Evolutionary conservation across 345 rosid genomes (phyloP).

Genomic region (Sapria himalayana): DNA sequence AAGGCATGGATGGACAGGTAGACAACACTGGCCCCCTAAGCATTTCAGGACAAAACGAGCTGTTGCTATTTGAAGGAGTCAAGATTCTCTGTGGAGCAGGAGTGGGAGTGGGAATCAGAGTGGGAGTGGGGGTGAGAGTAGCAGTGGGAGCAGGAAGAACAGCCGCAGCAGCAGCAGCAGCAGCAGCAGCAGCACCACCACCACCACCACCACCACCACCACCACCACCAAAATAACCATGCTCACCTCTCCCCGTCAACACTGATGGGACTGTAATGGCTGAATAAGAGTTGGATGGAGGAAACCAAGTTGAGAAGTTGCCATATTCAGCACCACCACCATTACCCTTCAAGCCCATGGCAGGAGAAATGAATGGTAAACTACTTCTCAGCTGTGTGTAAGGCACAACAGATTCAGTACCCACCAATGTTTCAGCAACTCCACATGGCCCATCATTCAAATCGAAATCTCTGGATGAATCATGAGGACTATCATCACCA

Average conservation of each 20-base stretch:
- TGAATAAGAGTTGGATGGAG: conserved; percentile 30
- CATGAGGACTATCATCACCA: conserved; percentile 17
- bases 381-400: conserved; percentile 24
- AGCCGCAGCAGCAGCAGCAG: no score
- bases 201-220: no score
- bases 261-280: conserved; percentile 37
- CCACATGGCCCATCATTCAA: conserved; percentile 74
- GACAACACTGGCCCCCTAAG: conserved; percentile 50
- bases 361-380: conserved; percentile 25
- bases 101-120: no score
- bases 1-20: conserved; percentile 61
- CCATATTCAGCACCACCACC: conserved; percentile 28
- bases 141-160: conserved; percentile 33
- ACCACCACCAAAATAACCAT: no score
- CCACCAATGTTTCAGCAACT: conserved; percentile 31
- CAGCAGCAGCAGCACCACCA: no score
- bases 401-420: conserved; percentile 26
- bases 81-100: conserved; percentile 45
- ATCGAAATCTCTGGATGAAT: conserved; percentile 70
- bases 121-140: no score
- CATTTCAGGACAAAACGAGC: conserved; percentile 37
- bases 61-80: conserved; percentile 28
- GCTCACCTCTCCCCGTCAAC: conserved; percentile 53
- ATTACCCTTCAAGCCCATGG: conserved; percentile 29
- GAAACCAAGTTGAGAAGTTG: conserved; percentile 48